Conservation (phyloP, 208 protist genomes). For the Acanthamoeba sp. region DNA sequence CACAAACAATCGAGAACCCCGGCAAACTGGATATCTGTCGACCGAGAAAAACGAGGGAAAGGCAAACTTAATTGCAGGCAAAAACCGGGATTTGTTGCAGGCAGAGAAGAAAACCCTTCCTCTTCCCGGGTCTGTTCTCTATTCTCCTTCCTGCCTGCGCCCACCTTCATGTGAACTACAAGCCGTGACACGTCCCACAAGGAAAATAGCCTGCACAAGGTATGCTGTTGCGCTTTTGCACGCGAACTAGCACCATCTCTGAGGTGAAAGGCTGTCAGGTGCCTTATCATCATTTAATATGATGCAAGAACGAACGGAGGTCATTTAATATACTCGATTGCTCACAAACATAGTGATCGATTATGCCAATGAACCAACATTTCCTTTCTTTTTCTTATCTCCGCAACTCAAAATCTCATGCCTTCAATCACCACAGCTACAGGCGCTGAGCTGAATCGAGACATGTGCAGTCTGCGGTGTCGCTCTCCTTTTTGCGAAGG, state of each 20-base stretch:
- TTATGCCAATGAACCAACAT: conserved; percentile 37
- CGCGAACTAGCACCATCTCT: background rate
- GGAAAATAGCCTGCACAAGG: background rate
- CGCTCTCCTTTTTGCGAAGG: background rate
- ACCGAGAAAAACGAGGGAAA: background rate
- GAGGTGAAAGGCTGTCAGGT: conserved; percentile 41
- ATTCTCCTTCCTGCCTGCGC: no score
- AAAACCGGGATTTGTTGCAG: background rate
- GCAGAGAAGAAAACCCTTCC: background rate
- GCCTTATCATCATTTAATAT: conserved; percentile 40
- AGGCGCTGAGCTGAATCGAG: background rate
- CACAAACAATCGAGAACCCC: background rate
- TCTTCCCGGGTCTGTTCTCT: background rate
- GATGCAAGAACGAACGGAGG: conserved; percentile 3
- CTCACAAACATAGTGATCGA: background rate
- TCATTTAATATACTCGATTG: conserved; percentile 18
- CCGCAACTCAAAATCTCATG: background rate
- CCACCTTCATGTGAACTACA: no score
- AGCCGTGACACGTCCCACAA: no score
- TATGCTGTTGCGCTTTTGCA: background rate
- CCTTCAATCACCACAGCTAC: background rate
- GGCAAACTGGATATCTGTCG: background rate
- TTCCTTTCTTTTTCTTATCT: background rate
- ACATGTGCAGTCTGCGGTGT: background rate
- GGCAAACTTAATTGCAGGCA: background rate